phyloP scores from a whole-genome alignment of 495 filamentous ascomycete genomes.

The Friedmanniomyces simplex region DNA sequence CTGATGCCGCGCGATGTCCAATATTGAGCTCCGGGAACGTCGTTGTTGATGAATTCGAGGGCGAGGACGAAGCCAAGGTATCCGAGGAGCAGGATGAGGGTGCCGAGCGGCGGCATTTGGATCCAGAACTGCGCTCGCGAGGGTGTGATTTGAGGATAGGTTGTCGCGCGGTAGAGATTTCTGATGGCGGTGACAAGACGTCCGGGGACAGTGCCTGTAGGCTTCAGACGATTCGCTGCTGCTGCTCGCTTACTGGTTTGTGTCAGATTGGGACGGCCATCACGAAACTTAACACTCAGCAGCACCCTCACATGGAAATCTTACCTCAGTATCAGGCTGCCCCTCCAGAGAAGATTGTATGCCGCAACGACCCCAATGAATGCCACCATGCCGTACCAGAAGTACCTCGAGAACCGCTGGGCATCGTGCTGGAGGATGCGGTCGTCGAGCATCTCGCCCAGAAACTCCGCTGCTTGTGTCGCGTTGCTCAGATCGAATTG shows the following conservation, averaged over 20 bases:
- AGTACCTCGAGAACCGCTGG: neutral
- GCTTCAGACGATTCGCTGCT: too few relatives aligned
- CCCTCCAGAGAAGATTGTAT: neutral
- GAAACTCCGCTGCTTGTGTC: conserved; percentile 1
- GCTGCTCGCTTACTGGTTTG: too few relatives aligned
- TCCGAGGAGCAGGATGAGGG: too few relatives aligned
- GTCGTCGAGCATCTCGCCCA: conserved; percentile 2
- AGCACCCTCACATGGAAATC: too few relatives aligned
- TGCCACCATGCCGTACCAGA: neutral
- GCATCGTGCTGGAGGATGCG: neutral
- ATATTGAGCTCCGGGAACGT: conserved; percentile 1
- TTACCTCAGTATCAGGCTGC: too few relatives aligned
- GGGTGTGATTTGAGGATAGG: conserved; percentile 3
- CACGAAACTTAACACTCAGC: too few relatives aligned
- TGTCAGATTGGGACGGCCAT: too few relatives aligned
- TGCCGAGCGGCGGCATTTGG: too few relatives aligned
- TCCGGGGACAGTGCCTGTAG: too few relatives aligned
- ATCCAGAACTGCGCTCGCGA: neutral
- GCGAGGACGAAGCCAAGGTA: neutral
- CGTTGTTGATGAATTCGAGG: conserved; percentile 2
- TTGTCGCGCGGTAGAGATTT: neutral
- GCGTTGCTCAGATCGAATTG: neutral
- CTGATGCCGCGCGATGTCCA: neutral
- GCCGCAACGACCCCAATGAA: neutral
- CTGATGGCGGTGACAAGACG: neutral